Conservation (phyloP, 2,329 filamentous ascomycete genomes). For the Ceratocystis diversiconidia region DNA sequence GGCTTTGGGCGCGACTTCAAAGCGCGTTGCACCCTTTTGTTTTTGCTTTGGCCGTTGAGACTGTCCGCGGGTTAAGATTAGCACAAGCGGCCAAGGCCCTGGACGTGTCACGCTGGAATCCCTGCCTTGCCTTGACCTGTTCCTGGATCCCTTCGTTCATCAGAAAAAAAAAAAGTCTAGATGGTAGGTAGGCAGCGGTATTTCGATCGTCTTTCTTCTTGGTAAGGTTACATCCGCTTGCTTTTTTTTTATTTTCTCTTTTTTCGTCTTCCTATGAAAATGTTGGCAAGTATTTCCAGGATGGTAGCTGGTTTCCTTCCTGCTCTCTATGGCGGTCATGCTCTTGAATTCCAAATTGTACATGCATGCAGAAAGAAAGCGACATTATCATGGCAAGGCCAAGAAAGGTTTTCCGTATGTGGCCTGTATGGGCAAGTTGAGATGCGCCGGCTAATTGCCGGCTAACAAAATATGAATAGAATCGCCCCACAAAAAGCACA, state of each 20-base stretch:
- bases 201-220: no score
- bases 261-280: no score
- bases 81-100: neutral
- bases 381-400: neutral
- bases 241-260: neutral
- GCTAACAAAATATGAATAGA: neutral
- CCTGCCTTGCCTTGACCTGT: neutral
- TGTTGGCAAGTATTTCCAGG: neutral
- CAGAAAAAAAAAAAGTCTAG: neutral
- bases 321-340: neutral
- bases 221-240: neutral
- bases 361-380: neutral
- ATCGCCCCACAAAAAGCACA: neutral
- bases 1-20: neutral
- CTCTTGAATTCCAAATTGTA: neutral
- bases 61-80: neutral
- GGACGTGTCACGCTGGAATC: neutral
- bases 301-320: neutral
- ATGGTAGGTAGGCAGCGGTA: no score
- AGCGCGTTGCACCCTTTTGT: neutral
- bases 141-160: neutral
- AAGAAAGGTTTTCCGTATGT: neutral
- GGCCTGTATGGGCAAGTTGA: neutral
- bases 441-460: neutral
- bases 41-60: neutral